phyloP scores from a whole-genome alignment of 768 basidiomycete genomes.

The Tremella fuciformis region DNA sequence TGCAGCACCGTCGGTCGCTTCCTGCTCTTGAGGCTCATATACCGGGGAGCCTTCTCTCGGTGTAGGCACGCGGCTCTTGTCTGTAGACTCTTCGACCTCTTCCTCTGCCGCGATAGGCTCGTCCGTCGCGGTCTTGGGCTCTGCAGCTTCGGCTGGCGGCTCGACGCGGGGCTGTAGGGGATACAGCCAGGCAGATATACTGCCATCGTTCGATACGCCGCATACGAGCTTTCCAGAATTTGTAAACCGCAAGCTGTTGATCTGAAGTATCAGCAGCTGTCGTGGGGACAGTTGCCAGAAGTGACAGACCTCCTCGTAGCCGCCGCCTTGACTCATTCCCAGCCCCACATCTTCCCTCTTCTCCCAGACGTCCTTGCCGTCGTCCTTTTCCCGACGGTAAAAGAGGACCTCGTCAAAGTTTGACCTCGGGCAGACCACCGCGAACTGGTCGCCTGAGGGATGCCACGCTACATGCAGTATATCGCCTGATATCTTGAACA shows the following conservation, averaged over 20 bases:
- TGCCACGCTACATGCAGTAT: slow-evolving; percentile 41
- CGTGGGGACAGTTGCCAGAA: neutral
- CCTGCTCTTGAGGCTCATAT: neutral
- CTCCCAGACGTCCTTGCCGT: slow-evolving; percentile 31
- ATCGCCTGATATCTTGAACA: slow-evolving; percentile 36
- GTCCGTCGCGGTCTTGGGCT: neutral
- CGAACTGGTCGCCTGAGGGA: slow-evolving; percentile 38
- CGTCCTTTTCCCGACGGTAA: slow-evolving; percentile 21
- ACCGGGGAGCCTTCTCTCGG: slow-evolving; percentile 17
- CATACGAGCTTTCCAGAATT: slow-evolving; percentile 38
- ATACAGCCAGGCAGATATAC: slow-evolving; percentile 38
- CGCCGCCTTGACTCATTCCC: slow-evolving; percentile 28
- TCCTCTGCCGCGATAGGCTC: slow-evolving; percentile 11
- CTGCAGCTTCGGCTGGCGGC: too few relatives aligned
- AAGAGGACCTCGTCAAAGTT: slow-evolving; percentile 43
- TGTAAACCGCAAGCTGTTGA: slow-evolving; percentile 39
- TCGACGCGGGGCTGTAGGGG: slow-evolving; percentile 16
- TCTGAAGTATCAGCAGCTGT: slow-evolving; percentile 17
- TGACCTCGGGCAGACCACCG: slow-evolving; percentile 35
- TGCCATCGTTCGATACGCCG: slow-evolving; percentile 45
- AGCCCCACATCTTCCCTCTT: slow-evolving; percentile 35
- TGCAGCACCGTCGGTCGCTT: neutral
- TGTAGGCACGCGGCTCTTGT: slow-evolving; percentile 18
- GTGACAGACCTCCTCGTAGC: slow-evolving; percentile 39
- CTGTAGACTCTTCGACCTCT: slow-evolving; percentile 5